phyloP scores from a whole-genome alignment of 2,329 filamentous ascomycete species.

The Periconia sp. region DNA sequence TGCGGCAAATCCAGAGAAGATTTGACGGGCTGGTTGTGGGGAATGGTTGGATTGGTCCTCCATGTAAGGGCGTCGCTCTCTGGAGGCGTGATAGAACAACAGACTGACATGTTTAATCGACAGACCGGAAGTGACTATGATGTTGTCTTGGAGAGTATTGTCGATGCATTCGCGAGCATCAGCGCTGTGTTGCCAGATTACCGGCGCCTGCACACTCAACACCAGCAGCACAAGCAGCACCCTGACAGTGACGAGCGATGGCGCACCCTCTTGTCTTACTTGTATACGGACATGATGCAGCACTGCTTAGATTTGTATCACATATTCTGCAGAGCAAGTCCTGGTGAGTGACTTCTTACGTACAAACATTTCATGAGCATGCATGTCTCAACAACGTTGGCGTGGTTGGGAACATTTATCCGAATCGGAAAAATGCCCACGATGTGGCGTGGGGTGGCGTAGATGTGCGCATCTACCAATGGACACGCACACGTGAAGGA shows the following conservation, averaged over 20 bases:
- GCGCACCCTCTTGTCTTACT: conserved; percentile 23
- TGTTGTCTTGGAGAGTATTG: conserved; percentile 25
- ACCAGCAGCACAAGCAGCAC: conserved; percentile 9
- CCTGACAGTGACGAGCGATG: conserved; percentile 14
- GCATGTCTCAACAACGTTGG: conserved; percentile 10
- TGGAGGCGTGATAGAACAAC: not conserved
- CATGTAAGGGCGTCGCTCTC: conserved; percentile 18
- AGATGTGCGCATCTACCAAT: conserved; percentile 5
- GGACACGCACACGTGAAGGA: conserved; percentile 5
- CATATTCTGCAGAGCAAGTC: conserved; percentile 23
- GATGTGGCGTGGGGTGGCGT: not conserved
- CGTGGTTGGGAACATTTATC: conserved; percentile 1
- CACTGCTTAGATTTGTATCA: conserved; percentile 27
- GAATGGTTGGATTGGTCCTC: conserved; percentile 21
- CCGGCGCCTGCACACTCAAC: conserved; percentile 20
- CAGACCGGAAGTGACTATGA: conserved; percentile 24
- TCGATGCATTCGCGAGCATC: conserved; percentile 27
- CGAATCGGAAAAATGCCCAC: not conserved
- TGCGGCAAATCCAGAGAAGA: conserved; percentile 17
- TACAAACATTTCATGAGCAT: conserved; percentile 7
- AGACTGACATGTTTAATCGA: not conserved
- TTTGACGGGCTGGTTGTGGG: conserved; percentile 30
- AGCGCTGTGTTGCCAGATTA: conserved; percentile 25
- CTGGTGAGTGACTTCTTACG: conserved; percentile 25
- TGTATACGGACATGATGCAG: conserved; percentile 30